phyloP scores from a whole-genome alignment of 805 yeast genomes.

The Candida berthetii region DNA sequence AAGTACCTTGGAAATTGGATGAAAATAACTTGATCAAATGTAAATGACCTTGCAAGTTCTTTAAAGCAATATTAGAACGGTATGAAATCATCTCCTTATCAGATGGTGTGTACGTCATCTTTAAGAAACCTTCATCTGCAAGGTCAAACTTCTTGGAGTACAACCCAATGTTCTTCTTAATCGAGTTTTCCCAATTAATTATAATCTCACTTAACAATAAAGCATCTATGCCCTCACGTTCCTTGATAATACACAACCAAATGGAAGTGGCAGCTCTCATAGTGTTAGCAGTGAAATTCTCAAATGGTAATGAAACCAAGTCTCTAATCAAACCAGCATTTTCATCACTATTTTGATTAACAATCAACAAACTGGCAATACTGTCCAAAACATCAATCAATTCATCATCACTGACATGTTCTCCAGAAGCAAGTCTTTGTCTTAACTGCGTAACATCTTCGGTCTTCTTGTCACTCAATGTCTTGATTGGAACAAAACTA shows the following conservation, averaged over 20 bases:
- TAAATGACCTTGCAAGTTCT: constrained; percentile 59
- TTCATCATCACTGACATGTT: constrained; percentile 21
- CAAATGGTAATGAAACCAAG: constrained; percentile 67
- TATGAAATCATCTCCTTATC: constrained; percentile 53
- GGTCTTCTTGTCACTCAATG: constrained; percentile 12
- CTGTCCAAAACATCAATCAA: constrained; percentile 38
- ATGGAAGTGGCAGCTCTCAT: constrained; percentile 64
- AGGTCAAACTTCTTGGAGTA: constrained; percentile 53
- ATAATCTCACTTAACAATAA: constrained; percentile 66
- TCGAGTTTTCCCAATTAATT: constrained; percentile 60
- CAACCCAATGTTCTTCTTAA: constrained; percentile 55
- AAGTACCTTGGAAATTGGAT: constrained; percentile 75
- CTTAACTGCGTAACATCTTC: constrained; percentile 15
- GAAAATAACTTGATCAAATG: constrained; percentile 60
- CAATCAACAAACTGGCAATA: constrained; percentile 33
- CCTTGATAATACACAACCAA: constrained; percentile 77
- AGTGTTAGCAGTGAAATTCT: constrained; percentile 48
- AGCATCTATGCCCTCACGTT: constrained; percentile 50
- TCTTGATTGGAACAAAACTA: constrained; percentile 13
- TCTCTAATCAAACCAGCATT: constrained; percentile 35
- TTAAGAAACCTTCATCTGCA: constrained; percentile 50
- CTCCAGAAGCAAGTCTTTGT: constrained; percentile 10
- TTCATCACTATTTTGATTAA: constrained; percentile 22
- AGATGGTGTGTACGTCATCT: constrained; percentile 89
- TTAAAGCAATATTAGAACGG: constrained; percentile 40